Percentiles rank a stretch among this genome's conserved stretches.
phyloP scores from a whole-genome alignment of 352 stramenopile genomes.

The Phytophthora fragariaefolia region DNA sequence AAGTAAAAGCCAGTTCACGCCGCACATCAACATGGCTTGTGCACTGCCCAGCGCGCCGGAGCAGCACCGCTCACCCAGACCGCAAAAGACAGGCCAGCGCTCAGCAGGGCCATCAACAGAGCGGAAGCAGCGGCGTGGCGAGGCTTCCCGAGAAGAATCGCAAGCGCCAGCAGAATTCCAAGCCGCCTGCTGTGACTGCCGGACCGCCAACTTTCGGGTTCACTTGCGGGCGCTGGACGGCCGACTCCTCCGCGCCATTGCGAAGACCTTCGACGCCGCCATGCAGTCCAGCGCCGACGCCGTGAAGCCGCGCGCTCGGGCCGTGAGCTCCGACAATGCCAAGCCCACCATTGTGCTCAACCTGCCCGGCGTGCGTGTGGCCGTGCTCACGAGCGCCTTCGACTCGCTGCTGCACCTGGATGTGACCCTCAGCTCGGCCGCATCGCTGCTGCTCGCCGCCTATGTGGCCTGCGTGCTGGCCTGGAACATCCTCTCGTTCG shows the following conservation, averaged over 20 bases:
- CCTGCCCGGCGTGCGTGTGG: constrained; percentile 63
- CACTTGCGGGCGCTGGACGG: constrained; percentile 24
- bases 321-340: constrained; percentile 31
- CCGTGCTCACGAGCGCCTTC: constrained; percentile 42
- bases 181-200: constrained; percentile 11
- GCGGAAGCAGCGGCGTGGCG: constrained; percentile 17
- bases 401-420: constrained; percentile 38
- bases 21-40: constrained; percentile 26
- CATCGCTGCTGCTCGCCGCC: constrained; percentile 35
- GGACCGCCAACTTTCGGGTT: constrained; percentile 25
- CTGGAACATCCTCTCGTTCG: constrained; percentile 36
- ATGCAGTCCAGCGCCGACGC: constrained; percentile 26
- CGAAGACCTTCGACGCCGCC: constrained; percentile 17
- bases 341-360: constrained; percentile 66
- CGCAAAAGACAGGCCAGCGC: constrained; percentile 37
- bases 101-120: constrained; percentile 25
- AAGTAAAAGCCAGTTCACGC: constrained; percentile 32
- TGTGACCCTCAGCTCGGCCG: constrained; percentile 34
- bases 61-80: constrained; percentile 18
- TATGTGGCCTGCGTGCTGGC: constrained; percentile 40
- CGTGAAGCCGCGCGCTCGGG: constrained; percentile 25
- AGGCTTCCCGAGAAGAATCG: constrained; percentile 16
- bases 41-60: constrained; percentile 5
- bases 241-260: constrained; percentile 20
- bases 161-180: constrained; percentile 19